phyloP scores from a whole-genome alignment of 495 filamentous ascomycete genomes.

The Hypoxylon perforatum region DNA sequence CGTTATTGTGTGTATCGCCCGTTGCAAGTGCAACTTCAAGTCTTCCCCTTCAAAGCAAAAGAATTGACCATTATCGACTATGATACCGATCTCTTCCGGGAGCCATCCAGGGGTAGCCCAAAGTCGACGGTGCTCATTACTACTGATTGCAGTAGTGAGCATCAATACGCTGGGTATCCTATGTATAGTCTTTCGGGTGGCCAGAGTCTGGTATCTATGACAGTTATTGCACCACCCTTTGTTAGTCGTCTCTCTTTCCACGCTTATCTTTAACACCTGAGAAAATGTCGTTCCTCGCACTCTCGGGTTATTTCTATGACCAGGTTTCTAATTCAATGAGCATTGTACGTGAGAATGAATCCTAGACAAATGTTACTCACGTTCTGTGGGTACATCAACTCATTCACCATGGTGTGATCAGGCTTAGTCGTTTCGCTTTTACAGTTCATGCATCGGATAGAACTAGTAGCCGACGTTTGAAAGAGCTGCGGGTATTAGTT shows the following conservation, averaged over 20 bases:
- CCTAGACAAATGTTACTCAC: constrained; percentile 46
- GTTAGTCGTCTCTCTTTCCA: constrained; percentile 82
- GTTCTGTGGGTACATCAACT: constrained; percentile 81
- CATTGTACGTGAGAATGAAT: constrained; percentile 25
- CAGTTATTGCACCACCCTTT: constrained; percentile 93
- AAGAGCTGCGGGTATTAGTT: constrained; percentile 41
- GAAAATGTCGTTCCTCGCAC: constrained; percentile 74
- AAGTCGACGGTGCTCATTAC: constrained; percentile 74
- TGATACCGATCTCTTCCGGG: constrained; percentile 89
- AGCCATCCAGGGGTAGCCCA: constrained; percentile 92
- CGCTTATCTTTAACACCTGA: constrained; percentile 83
- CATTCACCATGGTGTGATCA: constrained; percentile 78
- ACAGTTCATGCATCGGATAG: constrained; percentile 85
- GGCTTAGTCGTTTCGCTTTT: constrained; percentile 77
- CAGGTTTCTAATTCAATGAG: constrained; percentile 50
- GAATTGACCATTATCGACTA: constrained; percentile 82
- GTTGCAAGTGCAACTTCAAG: constrained; percentile 72
- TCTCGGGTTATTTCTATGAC: constrained; percentile 62
- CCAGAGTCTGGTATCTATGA: constrained; percentile 83
- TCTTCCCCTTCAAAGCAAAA: constrained; percentile 93
- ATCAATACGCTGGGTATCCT: constrained; percentile 83
- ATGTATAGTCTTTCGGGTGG: constrained; percentile 81
- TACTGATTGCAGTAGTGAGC: constrained; percentile 81
- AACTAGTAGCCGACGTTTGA: constrained; percentile 56
- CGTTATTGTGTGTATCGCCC: constrained; percentile 72